Conservation (phyloP, 2,329 filamentous ascomycete genomes). For the Penicillium corylophilum region DNA sequence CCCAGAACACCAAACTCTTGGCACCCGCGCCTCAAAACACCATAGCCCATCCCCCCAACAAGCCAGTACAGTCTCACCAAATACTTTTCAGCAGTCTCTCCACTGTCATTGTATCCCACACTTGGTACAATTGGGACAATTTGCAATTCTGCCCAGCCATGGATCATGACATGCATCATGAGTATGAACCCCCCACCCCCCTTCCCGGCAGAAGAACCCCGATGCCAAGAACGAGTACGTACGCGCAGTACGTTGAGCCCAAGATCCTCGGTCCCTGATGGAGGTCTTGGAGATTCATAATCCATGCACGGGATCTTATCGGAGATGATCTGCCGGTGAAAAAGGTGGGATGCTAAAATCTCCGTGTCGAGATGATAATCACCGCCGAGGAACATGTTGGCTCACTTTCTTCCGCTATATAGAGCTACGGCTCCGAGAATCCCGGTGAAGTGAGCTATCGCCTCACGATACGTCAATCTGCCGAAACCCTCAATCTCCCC, state of each 20-base stretch:
- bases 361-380: not conserved
- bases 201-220: not conserved
- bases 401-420: not conserved
- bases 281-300: not conserved
- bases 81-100: no score
- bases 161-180: no score
- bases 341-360: not conserved
- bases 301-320: not conserved
- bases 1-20: no score
- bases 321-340: not conserved
- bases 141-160: no score
- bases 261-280: not conserved
- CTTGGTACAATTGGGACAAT: no score
- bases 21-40: no score
- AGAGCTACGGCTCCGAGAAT: not conserved
- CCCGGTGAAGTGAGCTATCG: not conserved
- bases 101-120: no score
- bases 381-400: not conserved
- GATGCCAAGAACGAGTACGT: not conserved
- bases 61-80: no score
- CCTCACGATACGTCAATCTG: no score
- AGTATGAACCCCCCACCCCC: no score
- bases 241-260: not conserved
- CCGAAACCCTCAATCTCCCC: not conserved
- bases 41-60: no score